Percentiles rank a stretch among this genome's conserved stretches.
These are phyloP conservation scores for Pichia insulana DNA, from an alignment of 805 yeast genomes.

Conservation along the genomic window DNA sequence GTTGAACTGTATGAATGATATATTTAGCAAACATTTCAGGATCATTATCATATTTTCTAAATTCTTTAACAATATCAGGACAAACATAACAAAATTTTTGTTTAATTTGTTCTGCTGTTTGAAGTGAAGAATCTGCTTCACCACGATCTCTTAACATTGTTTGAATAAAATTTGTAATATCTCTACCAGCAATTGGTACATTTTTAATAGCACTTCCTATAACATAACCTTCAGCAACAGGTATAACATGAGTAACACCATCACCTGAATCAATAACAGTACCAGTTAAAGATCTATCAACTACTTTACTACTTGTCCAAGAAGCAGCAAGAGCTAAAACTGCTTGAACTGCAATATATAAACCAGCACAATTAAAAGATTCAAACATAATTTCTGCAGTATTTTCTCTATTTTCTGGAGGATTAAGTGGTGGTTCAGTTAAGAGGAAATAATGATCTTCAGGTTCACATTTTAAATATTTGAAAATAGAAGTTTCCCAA, in stretches of 20 bases:
- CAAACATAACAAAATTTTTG: constrained; percentile 96
- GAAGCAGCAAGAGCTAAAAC: constrained; percentile 97
- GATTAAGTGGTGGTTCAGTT: constrained; percentile 97
- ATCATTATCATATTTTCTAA: constrained; percentile 87
- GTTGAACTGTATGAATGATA: constrained; percentile 68
- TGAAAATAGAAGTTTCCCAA: constrained; percentile 96
- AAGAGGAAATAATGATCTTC: constrained; percentile 94
- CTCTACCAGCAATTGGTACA: constrained; percentile 98
- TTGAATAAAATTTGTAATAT: constrained; percentile 90
- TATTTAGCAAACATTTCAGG: constrained; percentile 92
- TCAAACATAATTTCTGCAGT: constrained; percentile 99
- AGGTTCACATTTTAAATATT: constrained; percentile 94
- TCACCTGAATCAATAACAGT: constrained; percentile 98
- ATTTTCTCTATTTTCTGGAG: constrained; percentile 99
- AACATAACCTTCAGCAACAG: constrained; percentile 98
- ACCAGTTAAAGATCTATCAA: constrained; percentile 93
- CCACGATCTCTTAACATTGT: constrained; percentile 92
- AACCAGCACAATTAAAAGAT: constrained; percentile 96
- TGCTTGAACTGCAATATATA: constrained; percentile 98
- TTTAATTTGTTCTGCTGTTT: constrained; percentile 94
- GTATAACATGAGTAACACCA: constrained; percentile 98
- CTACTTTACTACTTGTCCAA: constrained; percentile 95
- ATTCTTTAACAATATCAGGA: constrained; percentile 96
- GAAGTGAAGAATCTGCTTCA: constrained; percentile 84
- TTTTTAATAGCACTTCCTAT: constrained; percentile 96